Base-by-base conservation (phyloP, 768 basidiomycete species). In the Boletellus emodensis region DNA sequence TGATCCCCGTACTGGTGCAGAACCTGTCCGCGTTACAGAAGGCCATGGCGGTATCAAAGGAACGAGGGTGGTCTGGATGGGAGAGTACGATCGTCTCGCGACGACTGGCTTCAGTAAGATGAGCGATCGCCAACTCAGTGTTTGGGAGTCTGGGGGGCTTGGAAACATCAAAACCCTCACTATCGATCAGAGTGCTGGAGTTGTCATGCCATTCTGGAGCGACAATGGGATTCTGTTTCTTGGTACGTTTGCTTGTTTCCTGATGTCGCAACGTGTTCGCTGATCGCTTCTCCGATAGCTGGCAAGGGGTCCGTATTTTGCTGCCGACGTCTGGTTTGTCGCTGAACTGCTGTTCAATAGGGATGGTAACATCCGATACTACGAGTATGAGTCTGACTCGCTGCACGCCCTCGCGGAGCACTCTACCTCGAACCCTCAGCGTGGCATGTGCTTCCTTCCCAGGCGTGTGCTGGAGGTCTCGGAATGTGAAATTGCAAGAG, bases 321-420 rank as follows among this genome's bases (percentile, higher is more conserved):
- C 20, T 48, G 37, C 15, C 44, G 41, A 9, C 32, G 24, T 18
- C 47, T 1, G 1, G 24, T 41, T 26, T 20, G 14, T 14, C 17
- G 18, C 44, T 57, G 37, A 63, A 51, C n/a, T 20, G 14, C 11
- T 35, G 14, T 51, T 30, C 18, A 43, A 48, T 63, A 90, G 92
- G 36, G 95, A 99, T 62, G 95, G 95, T 26, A 99, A 99, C 66
- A 85, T 98, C 55, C 85, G 95, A n/a, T 95, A 91, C 78, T 98
- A 86, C 69, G 96, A 99, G 67, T 94, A 87, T 69, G 94, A 96
- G 61, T 81, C 79, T 30, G 94, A 97, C 70, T 76, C 83, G 41
- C 76, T 98, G 17, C 77, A 82, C 71, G 68, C 81, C 15, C 76
- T 93, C 5, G 74, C 84, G 17, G 96, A 97, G 65, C 81, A 94